Conservation (phyloP, 2,329 filamentous ascomycete species). For the Arachnopeziza araneosa region DNA sequence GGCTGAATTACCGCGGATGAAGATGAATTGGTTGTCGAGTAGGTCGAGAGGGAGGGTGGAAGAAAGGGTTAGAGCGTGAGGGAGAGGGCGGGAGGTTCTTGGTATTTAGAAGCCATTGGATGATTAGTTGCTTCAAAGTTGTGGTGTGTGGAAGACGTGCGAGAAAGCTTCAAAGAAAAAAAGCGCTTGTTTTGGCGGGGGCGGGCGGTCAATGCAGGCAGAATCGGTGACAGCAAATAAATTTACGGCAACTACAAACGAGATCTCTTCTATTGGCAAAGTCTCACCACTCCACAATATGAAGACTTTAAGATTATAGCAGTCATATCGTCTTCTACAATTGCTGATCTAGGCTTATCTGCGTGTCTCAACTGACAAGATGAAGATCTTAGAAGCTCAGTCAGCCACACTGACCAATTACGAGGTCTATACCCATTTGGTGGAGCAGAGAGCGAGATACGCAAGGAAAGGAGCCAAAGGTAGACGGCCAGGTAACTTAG, state of each 20-base stretch:
- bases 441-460: conserved; percentile 41
- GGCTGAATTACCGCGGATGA: conserved; percentile 14
- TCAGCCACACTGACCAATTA: conserved; percentile 66
- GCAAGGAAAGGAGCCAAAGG: conserved; percentile 18
- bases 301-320: neutral
- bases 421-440: conserved; percentile 64
- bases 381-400: conserved; percentile 70
- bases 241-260: neutral
- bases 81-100: neutral
- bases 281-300: neutral
- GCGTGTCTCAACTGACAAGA: neutral
- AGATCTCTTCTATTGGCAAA: neutral
- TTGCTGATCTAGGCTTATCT: neutral
- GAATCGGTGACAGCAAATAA: neutral
- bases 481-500: conserved; percentile 49
- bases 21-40: conserved; percentile 6
- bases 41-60: neutral
- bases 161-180: neutral
- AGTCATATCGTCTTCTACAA: neutral
- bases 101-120: neutral
- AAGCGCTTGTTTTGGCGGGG: neutral
- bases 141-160: too few species aligned
- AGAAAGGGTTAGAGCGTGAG: neutral
- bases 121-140: neutral
- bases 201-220: neutral